Conservation (phyloP, 208 protist genomes). For the Wallacemonas sp. region DNA sequence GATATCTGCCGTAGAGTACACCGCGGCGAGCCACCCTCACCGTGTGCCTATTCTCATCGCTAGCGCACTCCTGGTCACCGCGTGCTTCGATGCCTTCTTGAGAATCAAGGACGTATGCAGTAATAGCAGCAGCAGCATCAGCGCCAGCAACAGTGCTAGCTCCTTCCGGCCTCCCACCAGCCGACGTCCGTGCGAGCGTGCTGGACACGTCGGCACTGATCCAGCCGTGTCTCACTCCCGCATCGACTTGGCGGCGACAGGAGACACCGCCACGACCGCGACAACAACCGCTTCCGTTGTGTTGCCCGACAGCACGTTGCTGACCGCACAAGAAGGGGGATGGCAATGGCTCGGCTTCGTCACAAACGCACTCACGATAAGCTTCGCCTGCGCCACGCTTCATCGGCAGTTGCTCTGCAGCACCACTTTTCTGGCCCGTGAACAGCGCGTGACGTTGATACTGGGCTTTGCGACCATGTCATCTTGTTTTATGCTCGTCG, state of each 20-base stretch:
- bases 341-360: slow-evolving; percentile 45
- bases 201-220: too few species aligned
- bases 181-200: too few species aligned
- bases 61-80: slow-evolving; percentile 18
- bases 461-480: slow-evolving; percentile 47
- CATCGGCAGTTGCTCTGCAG: slow-evolving; percentile 24
- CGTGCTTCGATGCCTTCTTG: slow-evolving; percentile 25
- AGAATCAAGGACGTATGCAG: slow-evolving; percentile 12
- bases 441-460: slow-evolving; percentile 47
- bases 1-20: slow-evolving; percentile 16
- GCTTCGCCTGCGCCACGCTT: slow-evolving; percentile 37
- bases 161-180: too few species aligned
- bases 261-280: neutral
- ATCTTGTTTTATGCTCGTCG: slow-evolving; percentile 41
- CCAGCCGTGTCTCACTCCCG: neutral
- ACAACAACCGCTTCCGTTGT: neutral
- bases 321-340: slow-evolving; percentile 19
- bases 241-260: neutral
- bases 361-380: slow-evolving; percentile 34
- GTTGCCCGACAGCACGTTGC: slow-evolving; percentile 2
- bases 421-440: slow-evolving; percentile 20
- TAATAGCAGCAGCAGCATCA: neutral
- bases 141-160: neutral
- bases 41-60: slow-evolving; percentile 31
- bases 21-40: slow-evolving; percentile 14